Percentiles rank a stretch among this genome's conserved stretches.
phyloP scores from a whole-genome alignment of 2,329 filamentous ascomycete species.

The Penicillium sp. region DNA sequence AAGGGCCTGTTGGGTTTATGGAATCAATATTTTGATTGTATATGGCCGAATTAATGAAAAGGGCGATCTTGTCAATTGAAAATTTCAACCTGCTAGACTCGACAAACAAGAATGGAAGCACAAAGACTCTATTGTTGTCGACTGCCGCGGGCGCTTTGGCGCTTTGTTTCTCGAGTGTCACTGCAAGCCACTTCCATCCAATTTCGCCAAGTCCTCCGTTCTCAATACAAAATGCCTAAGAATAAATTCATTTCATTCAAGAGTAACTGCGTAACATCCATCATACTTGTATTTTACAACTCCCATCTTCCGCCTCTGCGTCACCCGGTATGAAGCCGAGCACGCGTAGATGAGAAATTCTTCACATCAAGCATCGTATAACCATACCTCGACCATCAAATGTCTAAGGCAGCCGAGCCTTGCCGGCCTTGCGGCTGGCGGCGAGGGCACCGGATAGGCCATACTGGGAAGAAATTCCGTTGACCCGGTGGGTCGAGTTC shows the following conservation, averaged over 20 bases:
- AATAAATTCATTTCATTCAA: background rate
- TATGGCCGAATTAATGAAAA: too few species aligned
- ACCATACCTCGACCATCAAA: background rate
- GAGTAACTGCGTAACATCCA: background rate
- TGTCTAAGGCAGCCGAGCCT: slow-evolving; percentile 13
- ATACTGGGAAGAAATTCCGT: slow-evolving; percentile 69
- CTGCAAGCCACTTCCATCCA: background rate
- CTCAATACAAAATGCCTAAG: too few species aligned
- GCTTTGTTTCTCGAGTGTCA: background rate
- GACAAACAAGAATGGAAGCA: background rate
- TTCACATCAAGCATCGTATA: background rate
- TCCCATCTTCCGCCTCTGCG: background rate
- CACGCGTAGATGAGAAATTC: background rate
- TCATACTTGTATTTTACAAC: slow-evolving; percentile 3
- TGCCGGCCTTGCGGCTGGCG: slow-evolving; percentile 39
- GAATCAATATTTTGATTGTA: background rate
- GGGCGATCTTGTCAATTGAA: background rate
- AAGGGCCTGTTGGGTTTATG: too few species aligned
- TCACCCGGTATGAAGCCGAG: background rate
- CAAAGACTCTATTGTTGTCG: background rate
- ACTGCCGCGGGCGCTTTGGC: background rate
- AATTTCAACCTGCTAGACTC: background rate
- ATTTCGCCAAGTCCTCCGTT: background rate
- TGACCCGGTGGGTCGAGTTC: slow-evolving; percentile 73
- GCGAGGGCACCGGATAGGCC: slow-evolving; percentile 65